These are phyloP conservation scores for Hypoxylon fragiforme DNA, from an alignment of 495 filamentous ascomycete genomes.

Conservation along the genomic window DNA sequence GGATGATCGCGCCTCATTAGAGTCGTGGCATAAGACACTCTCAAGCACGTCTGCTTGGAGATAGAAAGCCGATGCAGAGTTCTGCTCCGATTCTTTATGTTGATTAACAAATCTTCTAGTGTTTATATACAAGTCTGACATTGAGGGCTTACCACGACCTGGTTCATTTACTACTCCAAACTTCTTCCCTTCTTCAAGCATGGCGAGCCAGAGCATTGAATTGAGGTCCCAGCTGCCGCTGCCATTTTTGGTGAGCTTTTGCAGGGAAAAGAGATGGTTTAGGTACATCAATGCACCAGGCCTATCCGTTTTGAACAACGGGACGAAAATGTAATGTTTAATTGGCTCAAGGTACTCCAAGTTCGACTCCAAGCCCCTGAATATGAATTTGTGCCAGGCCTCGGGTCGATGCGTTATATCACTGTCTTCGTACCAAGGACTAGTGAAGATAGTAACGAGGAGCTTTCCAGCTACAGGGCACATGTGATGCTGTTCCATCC, in stretches of 20 bases:
- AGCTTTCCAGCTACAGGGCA: slow-evolving; percentile 67
- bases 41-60: slow-evolving; percentile 42
- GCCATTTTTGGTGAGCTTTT: slow-evolving; percentile 45
- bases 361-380: slow-evolving; percentile 49
- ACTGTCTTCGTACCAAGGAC: slow-evolving; percentile 35
- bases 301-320: slow-evolving; percentile 65
- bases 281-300: slow-evolving; percentile 61
- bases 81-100: slow-evolving; percentile 16
- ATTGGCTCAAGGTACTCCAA: slow-evolving; percentile 63
- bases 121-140: too few species aligned
- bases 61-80: slow-evolving; percentile 5
- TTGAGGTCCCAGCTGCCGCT: slow-evolving; percentile 52
- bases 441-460: slow-evolving; percentile 61
- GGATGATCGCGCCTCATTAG: slow-evolving; percentile 66
- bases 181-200: slow-evolving; percentile 79
- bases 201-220: slow-evolving; percentile 64
- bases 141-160: slow-evolving; percentile 52
- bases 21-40: slow-evolving; percentile 63
- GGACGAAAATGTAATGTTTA: slow-evolving; percentile 72
- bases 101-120: slow-evolving; percentile 13
- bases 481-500: slow-evolving; percentile 64
- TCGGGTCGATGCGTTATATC: slow-evolving; percentile 39
- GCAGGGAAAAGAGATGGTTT: slow-evolving; percentile 41
- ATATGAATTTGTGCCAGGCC: slow-evolving; percentile 55
- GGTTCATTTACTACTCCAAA: slow-evolving; percentile 73